A percentile compares a stretch with the other conserved stretches of the same genome.
Evolutionary conservation across 1,284 basidiomycete species (phyloP).

Genomic region (Leccinum huronense): DNA sequence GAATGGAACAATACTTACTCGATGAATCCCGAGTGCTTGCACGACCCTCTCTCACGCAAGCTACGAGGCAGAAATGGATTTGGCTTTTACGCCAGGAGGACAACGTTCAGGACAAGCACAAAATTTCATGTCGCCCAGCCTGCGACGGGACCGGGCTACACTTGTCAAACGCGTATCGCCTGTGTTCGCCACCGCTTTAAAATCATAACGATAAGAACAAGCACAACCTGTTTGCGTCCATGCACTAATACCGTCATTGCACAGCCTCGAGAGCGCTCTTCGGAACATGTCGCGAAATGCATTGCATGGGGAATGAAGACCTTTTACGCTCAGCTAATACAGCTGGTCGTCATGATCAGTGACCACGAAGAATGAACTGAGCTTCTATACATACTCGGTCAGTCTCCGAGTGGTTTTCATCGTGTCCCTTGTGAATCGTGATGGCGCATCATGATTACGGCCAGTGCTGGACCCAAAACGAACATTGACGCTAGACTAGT

Average conservation of each 20-base stretch:
- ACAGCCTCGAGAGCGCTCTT: background rate
- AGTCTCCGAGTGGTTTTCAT: background rate
- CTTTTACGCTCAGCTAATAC: too few relatives aligned
- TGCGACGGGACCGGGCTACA: background rate
- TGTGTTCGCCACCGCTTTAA: background rate
- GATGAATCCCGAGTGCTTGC: background rate
- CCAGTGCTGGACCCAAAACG: background rate
- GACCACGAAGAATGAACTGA: background rate
- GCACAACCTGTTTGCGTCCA: background rate
- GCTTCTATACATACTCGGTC: background rate
- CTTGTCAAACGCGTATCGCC: background rate
- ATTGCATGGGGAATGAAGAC: too few relatives aligned
- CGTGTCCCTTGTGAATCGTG: background rate
- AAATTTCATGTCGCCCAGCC: background rate
- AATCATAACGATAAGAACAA: background rate
- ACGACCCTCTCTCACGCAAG: background rate
- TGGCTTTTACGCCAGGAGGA: too few relatives aligned
- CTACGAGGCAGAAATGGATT: background rate
- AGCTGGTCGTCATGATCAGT: background rate
- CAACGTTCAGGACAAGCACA: too few relatives aligned
- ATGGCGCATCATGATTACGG: background rate
- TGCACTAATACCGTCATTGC: background rate
- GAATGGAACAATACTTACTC: background rate
- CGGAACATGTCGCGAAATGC: background rate
- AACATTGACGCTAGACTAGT: background rate